Evolutionary conservation across 2,329 filamentous ascomycete genomes (phyloP).

Genomic region (Fusarium burgessii): DNA sequence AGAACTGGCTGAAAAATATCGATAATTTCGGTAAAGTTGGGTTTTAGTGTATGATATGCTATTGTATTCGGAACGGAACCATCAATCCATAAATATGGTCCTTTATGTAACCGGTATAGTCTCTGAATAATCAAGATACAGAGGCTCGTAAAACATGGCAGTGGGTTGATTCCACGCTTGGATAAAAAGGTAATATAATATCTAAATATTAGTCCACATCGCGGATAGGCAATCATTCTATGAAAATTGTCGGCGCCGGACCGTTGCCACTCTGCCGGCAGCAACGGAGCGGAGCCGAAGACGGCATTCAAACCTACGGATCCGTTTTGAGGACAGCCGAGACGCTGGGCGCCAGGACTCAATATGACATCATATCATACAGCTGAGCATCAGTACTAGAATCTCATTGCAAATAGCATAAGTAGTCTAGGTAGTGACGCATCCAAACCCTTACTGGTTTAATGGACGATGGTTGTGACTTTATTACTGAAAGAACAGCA

Average conservation of each 20-base stretch:
- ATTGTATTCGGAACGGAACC: neutral
- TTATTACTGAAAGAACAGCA: neutral
- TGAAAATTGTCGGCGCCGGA: neutral
- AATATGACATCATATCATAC: neutral
- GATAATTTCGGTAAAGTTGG: neutral
- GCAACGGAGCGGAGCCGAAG: conserved; percentile 14
- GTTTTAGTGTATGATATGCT: too few relatives aligned
- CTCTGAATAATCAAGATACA: neutral
- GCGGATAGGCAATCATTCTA: neutral
- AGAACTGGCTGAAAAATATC: neutral
- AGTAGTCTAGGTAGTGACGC: too few relatives aligned
- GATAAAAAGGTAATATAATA: neutral
- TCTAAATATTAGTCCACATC: too few relatives aligned
- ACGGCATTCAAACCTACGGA: neutral
- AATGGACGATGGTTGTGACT: neutral
- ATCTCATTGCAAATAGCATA: neutral
- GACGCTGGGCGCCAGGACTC: neutral
- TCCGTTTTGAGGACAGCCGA: conserved; percentile 1
- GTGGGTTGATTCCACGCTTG: neutral
- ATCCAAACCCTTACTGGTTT: too few relatives aligned
- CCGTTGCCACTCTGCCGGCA: neutral
- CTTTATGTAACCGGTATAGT: neutral
- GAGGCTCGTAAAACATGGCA: neutral
- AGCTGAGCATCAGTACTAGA: neutral
- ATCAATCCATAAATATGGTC: neutral